These are phyloP conservation scores for Trametes sp. DNA, from an alignment of 1,284 basidiomycete genomes.

Conservation along the genomic window DNA sequence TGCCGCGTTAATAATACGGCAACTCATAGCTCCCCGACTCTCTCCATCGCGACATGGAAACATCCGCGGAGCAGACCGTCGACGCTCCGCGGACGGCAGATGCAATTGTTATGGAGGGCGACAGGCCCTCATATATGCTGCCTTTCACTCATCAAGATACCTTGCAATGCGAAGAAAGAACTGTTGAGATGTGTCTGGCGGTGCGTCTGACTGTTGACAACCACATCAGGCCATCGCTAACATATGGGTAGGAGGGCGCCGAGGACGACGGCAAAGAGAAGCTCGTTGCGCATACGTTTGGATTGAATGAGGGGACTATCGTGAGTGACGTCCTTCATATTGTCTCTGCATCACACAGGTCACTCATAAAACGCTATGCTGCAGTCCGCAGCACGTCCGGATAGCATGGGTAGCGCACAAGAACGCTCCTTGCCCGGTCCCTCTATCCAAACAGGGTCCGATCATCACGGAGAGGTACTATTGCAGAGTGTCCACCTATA, in stretches of 20 bases:
- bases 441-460: neutral
- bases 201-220: neutral
- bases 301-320: too few species aligned
- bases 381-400: too few species aligned
- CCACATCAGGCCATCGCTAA: neutral
- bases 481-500: neutral
- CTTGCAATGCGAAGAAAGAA: neutral
- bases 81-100: constrained; percentile 1
- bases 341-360: too few species aligned
- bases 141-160: neutral
- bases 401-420: too few species aligned
- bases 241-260: neutral
- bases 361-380: too few species aligned
- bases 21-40: neutral
- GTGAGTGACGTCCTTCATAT: too few species aligned
- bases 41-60: neutral
- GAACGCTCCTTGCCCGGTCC: neutral
- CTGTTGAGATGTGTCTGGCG: neutral
- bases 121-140: constrained; percentile 3
- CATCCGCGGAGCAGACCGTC: too few species aligned
- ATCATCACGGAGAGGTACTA: neutral
- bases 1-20: neutral
- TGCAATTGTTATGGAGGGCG: neutral
- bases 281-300: too few species aligned
- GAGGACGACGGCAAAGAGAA: neutral